A percentile compares a stretch with the other conserved stretches of the same genome.
These are phyloP conservation scores for Neurospora sp. DNA, from an alignment of 495 filamentous ascomycete species.

Conservation along the genomic window DNA sequence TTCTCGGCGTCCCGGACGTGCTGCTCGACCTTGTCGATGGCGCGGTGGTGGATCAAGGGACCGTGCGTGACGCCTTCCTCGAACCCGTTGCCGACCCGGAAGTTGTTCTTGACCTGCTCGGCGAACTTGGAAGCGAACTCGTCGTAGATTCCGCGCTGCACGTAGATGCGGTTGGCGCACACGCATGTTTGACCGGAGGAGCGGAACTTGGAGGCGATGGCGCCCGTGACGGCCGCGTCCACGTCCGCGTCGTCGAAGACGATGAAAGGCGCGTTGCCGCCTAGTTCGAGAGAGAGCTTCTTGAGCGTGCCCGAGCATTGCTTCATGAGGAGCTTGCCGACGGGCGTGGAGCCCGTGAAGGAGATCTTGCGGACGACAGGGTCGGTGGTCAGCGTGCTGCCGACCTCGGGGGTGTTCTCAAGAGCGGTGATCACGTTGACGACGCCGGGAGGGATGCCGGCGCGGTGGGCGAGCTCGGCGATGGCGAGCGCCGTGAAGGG, in stretches of 20 bases:
- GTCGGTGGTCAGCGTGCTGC: slow-evolving; percentile 60
- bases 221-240: slow-evolving; percentile 64
- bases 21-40: slow-evolving; percentile 62
- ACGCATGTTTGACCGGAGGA: slow-evolving; percentile 86
- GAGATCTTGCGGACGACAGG: slow-evolving; percentile 71
- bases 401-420: slow-evolving; percentile 63
- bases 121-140: slow-evolving; percentile 57
- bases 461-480: slow-evolving; percentile 70
- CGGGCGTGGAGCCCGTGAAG: slow-evolving; percentile 78
- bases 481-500: slow-evolving; percentile 76
- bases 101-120: slow-evolving; percentile 57
- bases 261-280: slow-evolving; percentile 88
- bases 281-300: slow-evolving; percentile 78
- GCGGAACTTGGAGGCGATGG: slow-evolving; percentile 73
- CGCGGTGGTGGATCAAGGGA: slow-evolving; percentile 69
- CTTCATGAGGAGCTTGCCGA: slow-evolving; percentile 83
- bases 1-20: slow-evolving; percentile 68
- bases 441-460: slow-evolving; percentile 76
- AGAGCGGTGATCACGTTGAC: slow-evolving; percentile 71
- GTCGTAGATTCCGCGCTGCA: slow-evolving; percentile 72
- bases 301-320: slow-evolving; percentile 74
- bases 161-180: slow-evolving; percentile 78
- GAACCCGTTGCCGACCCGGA: slow-evolving; percentile 72
- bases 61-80: slow-evolving; percentile 64
- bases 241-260: slow-evolving; percentile 88